phyloP scores from a whole-genome alignment of 805 yeast genomes.

The Candida nonsorbophila region DNA sequence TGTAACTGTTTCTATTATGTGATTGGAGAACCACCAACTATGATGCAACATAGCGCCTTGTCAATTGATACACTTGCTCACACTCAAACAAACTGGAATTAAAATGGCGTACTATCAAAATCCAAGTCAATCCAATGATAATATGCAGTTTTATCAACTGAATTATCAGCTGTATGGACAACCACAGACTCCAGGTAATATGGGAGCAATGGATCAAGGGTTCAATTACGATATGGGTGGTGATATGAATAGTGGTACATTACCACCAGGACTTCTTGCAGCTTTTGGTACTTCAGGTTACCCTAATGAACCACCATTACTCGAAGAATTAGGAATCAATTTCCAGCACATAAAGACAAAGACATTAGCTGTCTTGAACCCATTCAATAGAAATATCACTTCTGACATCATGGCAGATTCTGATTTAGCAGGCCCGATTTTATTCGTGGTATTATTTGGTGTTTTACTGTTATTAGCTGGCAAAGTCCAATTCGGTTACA shows the following conservation, averaged over 20 bases:
- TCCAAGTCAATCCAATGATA: slow-evolving; percentile 28
- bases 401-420: slow-evolving; percentile 79
- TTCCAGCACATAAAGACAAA: slow-evolving; percentile 80
- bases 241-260: slow-evolving; percentile 38
- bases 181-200: slow-evolving; percentile 11
- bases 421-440: slow-evolving; percentile 91
- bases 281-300: slow-evolving; percentile 93
- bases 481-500: slow-evolving; percentile 93
- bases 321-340: slow-evolving; percentile 92
- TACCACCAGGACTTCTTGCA: slow-evolving; percentile 76
- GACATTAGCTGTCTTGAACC: slow-evolving; percentile 82
- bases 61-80: too few relatives aligned
- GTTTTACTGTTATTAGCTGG: slow-evolving; percentile 79
- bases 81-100: too few relatives aligned
- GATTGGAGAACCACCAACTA: too few relatives aligned
- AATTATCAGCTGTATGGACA: slow-evolving; percentile 28
- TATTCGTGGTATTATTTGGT: slow-evolving; percentile 86
- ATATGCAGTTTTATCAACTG: slow-evolving; percentile 40
- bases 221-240: slow-evolving; percentile 39
- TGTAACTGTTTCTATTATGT: slow-evolving; percentile 44
- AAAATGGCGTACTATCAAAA: slow-evolving; percentile 40
- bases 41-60: too few relatives aligned
- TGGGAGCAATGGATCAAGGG: slow-evolving; percentile 36
- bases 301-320: slow-evolving; percentile 87
- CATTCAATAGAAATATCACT: slow-evolving; percentile 55